phyloP scores from a whole-genome alignment of 257 asterid species.

The Paraleonurus japonicus region DNA sequence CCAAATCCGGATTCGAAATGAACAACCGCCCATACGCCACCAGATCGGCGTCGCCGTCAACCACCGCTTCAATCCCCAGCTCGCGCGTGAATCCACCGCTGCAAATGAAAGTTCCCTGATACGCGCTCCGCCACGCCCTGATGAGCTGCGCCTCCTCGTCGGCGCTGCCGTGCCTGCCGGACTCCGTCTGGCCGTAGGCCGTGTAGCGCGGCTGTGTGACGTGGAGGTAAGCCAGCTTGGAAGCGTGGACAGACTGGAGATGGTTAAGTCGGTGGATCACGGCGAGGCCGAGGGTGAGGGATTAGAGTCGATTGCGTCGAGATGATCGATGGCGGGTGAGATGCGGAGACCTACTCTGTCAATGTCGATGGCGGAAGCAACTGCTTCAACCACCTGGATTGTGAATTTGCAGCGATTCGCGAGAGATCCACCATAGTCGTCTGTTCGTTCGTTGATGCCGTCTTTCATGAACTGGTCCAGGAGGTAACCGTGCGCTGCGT shows the following conservation, averaged over 20 bases:
- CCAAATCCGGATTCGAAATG: conserved; percentile 72
- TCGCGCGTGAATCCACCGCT: conserved; percentile 70
- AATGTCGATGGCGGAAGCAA: conserved; percentile 67
- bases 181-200: conserved; percentile 73
- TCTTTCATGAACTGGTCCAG: conserved; percentile 87
- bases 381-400: conserved; percentile 56
- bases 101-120: conserved; percentile 59
- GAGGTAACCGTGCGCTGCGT: conserved; percentile 94
- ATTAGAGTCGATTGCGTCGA: conserved; percentile 84
- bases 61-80: conserved; percentile 64
- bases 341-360: conserved; percentile 74
- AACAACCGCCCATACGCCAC: conserved; percentile 64
- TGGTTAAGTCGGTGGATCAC: conserved; percentile 68
- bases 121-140: conserved; percentile 59
- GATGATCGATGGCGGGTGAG: conserved; percentile 94
- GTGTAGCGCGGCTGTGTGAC: conserved; percentile 89
- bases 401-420: conserved; percentile 76
- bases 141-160: conserved; percentile 64
- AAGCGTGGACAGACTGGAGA: conserved; percentile 41
- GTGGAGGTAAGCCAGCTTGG: conserved; percentile 73
- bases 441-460: conserved; percentile 82
- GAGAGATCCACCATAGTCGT: conserved; percentile 81
- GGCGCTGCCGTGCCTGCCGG: conserved; percentile 68
- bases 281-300: conserved; percentile 68
- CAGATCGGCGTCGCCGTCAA: conserved; percentile 51